Percentiles rank a stretch among this genome's conserved stretches.
Conservation (phyloP, 2,329 filamentous ascomycete species). For the Phoma herbarum region DNA sequence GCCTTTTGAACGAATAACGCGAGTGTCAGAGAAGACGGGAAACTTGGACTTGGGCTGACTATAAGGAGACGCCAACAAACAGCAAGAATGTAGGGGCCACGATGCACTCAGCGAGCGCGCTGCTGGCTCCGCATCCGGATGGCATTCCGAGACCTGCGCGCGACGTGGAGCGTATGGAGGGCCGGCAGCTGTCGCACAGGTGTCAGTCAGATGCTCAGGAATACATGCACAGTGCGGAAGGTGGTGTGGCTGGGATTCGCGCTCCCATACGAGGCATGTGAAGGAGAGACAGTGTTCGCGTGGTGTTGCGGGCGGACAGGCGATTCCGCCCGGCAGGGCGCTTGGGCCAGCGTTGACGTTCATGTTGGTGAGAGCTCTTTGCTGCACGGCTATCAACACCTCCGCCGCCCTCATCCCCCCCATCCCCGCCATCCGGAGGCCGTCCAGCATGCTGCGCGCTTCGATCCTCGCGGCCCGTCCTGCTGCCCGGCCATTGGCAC, state of each 20-base stretch:
- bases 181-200: slow-evolving; percentile 11
- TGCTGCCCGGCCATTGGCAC: slow-evolving; percentile 51
- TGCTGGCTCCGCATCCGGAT: slow-evolving; percentile 19
- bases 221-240: neutral
- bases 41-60: slow-evolving; percentile 10
- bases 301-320: slow-evolving; percentile 4
- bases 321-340: slow-evolving; percentile 9
- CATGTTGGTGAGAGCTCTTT: slow-evolving; percentile 19
- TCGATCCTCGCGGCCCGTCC: slow-evolving; percentile 60
- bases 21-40: slow-evolving; percentile 3
- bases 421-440: slow-evolving; percentile 44
- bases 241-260: slow-evolving; percentile 2
- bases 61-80: slow-evolving; percentile 3
- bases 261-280: slow-evolving; percentile 11
- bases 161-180: slow-evolving; percentile 22
- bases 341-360: slow-evolving; percentile 10
- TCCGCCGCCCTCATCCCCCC: slow-evolving; percentile 25
- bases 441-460: slow-evolving; percentile 65
- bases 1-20: slow-evolving; percentile 22
- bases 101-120: slow-evolving; percentile 12
- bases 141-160: slow-evolving; percentile 20
- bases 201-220: slow-evolving; percentile 11
- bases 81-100: slow-evolving; percentile 8
- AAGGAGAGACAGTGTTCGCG: slow-evolving; percentile 10
- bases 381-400: slow-evolving; percentile 11